Evolutionary conservation across 1,284 basidiomycete species (phyloP).

Genomic region (Mycena sp.): DNA sequence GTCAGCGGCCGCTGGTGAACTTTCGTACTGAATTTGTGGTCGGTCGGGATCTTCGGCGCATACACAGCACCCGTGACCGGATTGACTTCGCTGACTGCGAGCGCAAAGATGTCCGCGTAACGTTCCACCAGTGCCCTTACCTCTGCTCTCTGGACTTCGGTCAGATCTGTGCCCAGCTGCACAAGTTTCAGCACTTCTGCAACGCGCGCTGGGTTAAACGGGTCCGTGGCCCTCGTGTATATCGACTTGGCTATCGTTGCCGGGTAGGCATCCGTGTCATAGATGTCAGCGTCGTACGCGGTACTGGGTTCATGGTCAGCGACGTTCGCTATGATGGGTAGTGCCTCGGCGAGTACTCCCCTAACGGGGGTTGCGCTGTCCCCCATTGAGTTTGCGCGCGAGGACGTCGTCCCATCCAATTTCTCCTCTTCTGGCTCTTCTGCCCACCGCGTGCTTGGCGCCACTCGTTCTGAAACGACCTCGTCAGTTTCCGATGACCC

Average conservation of each 20-base stretch:
- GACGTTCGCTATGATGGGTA: not conserved
- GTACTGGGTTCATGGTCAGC: not conserved
- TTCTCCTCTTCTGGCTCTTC: not conserved
- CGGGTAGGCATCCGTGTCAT: not conserved
- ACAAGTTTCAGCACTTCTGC: not conserved
- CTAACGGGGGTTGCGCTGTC: not conserved
- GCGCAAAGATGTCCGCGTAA: slow-evolving; percentile 41
- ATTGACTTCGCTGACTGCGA: slow-evolving; percentile 39
- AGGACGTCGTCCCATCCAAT: not conserved
- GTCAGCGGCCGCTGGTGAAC: slow-evolving; percentile 38
- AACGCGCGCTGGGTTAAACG: slow-evolving; percentile 7
- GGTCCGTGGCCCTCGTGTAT: slow-evolving; percentile 5
- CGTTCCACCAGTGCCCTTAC: slow-evolving; percentile 22
- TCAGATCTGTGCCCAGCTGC: slow-evolving; percentile 30
- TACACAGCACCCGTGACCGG: slow-evolving; percentile 35
- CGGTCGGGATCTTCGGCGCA: slow-evolving; percentile 29
- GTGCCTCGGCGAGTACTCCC: not conserved
- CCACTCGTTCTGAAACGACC: not conserved
- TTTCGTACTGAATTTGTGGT: slow-evolving; percentile 34
- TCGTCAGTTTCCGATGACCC: not conserved
- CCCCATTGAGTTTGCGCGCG: slow-evolving; percentile 4
- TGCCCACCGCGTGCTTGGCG: not conserved
- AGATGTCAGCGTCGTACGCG: not conserved
- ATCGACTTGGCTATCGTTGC: not conserved
- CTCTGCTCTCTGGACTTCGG: not conserved